Conservation (phyloP, 306 rosid species). For the Canavalia gladiata region DNA sequence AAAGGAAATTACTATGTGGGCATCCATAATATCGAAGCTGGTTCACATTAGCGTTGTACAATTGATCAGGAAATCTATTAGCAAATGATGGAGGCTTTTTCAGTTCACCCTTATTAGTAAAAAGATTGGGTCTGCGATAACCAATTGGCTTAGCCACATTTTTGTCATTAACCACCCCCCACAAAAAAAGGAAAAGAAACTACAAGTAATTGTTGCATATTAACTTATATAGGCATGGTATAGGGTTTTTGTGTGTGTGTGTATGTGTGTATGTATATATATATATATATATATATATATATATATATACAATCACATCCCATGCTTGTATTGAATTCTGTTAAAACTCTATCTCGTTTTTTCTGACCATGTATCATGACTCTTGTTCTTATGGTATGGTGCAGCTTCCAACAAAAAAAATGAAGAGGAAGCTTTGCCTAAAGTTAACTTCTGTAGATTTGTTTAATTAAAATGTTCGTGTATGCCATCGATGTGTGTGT, state of each 20-base stretch:
- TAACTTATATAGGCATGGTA: too few species aligned
- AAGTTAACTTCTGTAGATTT: too few species aligned
- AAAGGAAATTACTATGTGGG: too few species aligned
- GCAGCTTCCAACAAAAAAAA: too few species aligned
- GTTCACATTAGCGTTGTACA: background rate
- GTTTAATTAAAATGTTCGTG: too few species aligned
- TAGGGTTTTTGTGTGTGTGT: background rate
- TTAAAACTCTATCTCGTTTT: background rate
- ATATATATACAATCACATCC: conserved; percentile 16
- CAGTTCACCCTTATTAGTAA: too few species aligned
- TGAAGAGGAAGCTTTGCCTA: too few species aligned
- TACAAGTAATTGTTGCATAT: too few species aligned
- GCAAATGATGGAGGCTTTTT: too few species aligned
- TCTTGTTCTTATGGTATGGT: too few species aligned
- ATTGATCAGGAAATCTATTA: too few species aligned
- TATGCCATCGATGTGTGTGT: background rate
- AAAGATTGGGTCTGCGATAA: background rate
- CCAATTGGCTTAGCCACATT: conserved; percentile 35
- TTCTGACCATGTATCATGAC: background rate
- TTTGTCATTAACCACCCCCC: conserved; percentile 5
- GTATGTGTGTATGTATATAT: background rate
- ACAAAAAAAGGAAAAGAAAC: background rate
- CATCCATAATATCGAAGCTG: too few species aligned
- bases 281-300: background rate
- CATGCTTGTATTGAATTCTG: conserved; percentile 10